Evolutionary conservation across 2,329 filamentous ascomycete genomes (phyloP), one percentile per base, ranked within the genome.

Genomic region (Aspergillus vadensis): DNA sequence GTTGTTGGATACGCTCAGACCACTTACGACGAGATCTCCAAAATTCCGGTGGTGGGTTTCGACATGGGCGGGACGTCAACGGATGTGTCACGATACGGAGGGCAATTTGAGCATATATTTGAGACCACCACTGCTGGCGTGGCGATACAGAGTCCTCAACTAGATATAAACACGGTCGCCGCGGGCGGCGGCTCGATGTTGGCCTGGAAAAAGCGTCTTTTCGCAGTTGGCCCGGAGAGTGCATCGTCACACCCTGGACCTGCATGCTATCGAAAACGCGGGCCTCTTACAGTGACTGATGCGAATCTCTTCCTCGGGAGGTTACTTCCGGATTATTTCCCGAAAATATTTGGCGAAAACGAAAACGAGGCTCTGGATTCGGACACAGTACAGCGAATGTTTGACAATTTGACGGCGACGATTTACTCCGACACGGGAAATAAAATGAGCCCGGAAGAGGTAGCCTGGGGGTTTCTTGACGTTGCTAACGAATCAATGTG

Each of bases 61-160:
- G 93, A 97, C 70, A 97, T 97, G 93, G 91, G 91, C 30, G 92
- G 92, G 9, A 97, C 93, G 0, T 92, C 88, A 63, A 97, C 93
- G 1, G 93, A 97, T 74, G 72, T 97, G 10, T 94, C 91, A 43
- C 83, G 93, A 56, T 97, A 94, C 69, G 91, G 89, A 58, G 92
- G 92, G 14, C 82, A 90, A 55, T 95, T 95, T 69, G 92, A 97
- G 69, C 92, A 97, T 69, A 91, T 96, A 1, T 96, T 96, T 66
- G 92, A 96, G 77, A 96, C 91, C 0, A 96, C 91, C 0, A 96
- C 91, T 1, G 92, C 92, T 0, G 92, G 92, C 12, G 91, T 96
- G 1, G 93, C 92, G 0, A 93, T 97, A n/a, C 91, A 96, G 70
- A 92, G 90, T 1, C 92, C 92, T 0, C 92, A 96, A 70, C 82